These are phyloP conservation scores for Rhododendron mucronatum DNA, from an alignment of 148 eudicot genomes.

Conservation along the genomic window DNA sequence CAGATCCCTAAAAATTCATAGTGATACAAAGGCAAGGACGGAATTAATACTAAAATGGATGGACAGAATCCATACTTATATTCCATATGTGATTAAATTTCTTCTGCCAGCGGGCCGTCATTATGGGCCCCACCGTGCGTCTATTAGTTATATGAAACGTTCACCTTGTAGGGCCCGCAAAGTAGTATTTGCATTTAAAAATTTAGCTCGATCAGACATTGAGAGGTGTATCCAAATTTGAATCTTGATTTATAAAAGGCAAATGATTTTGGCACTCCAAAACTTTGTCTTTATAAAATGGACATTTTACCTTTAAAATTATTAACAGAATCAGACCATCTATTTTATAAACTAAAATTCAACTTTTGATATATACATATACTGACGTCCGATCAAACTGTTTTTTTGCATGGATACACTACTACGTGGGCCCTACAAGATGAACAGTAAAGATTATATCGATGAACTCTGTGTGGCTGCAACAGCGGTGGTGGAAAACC, in stretches of 20 bases:
- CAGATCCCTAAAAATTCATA: conserved; percentile 53
- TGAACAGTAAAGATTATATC: too few relatives aligned
- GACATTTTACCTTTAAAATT: too few relatives aligned
- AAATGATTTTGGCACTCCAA: too few relatives aligned
- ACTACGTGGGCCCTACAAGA: background rate
- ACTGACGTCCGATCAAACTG: background rate
- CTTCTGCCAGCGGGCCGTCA: background rate
- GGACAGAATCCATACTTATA: background rate
- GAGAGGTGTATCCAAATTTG: too few relatives aligned
- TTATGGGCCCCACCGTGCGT: background rate
- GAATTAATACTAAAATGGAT: background rate
- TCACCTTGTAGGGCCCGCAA: background rate
- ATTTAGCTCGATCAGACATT: too few relatives aligned
- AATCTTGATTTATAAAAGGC: too few relatives aligned
- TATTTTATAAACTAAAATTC: too few relatives aligned
- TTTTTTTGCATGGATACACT: background rate
- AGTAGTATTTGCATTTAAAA: too few relatives aligned
- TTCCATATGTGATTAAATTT: background rate
- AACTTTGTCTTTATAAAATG: too few relatives aligned
- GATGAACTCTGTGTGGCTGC: background rate
- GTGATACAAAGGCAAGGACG: conserved; percentile 12
- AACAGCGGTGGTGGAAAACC: background rate
- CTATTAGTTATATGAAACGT: background rate
- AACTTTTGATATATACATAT: too few relatives aligned
- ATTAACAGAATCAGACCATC: too few relatives aligned